A percentile compares a stretch with the other conserved stretches of the same genome.
Evolutionary conservation across 2,329 filamentous ascomycete species (phyloP).

Genomic region (Paracorniculantispora psalliotae): DNA sequence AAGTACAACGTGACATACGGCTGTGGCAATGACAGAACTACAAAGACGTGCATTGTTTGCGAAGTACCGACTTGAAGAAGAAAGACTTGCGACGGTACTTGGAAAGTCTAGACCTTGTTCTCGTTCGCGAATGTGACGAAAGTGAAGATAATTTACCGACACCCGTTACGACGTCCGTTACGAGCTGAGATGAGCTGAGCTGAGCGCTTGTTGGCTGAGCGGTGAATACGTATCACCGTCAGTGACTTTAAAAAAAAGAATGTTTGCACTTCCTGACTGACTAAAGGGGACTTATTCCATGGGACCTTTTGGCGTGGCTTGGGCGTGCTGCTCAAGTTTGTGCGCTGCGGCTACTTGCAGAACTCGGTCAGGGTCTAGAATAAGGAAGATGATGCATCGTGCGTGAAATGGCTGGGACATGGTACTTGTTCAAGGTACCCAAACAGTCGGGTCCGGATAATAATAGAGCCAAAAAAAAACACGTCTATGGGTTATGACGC

Average conservation of each 20-base stretch:
- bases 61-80: slow-evolving; percentile 4
- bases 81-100: slow-evolving; percentile 4
- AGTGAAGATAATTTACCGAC: not conserved
- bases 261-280: not conserved
- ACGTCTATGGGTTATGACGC: not conserved
- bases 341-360: not conserved
- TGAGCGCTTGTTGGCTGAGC: not conserved
- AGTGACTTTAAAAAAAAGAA: not conserved
- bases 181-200: not conserved
- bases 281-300: not conserved
- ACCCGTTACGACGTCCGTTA: not conserved
- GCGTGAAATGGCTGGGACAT: not conserved
- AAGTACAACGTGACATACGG: slow-evolving; percentile 7
- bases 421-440: too few species aligned
- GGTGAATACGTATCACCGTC: not conserved
- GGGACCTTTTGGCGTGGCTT: not conserved
- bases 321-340: not conserved
- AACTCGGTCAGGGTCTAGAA: not conserved
- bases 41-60: not conserved
- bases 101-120: not conserved
- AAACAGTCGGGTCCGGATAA: too few species aligned
- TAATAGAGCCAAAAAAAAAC: not conserved
- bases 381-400: not conserved
- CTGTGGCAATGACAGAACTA: not conserved
- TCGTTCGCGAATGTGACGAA: not conserved